Evolutionary conservation across 306 rosid species (phyloP).

Genomic region (Coriaria nepalensis): DNA sequence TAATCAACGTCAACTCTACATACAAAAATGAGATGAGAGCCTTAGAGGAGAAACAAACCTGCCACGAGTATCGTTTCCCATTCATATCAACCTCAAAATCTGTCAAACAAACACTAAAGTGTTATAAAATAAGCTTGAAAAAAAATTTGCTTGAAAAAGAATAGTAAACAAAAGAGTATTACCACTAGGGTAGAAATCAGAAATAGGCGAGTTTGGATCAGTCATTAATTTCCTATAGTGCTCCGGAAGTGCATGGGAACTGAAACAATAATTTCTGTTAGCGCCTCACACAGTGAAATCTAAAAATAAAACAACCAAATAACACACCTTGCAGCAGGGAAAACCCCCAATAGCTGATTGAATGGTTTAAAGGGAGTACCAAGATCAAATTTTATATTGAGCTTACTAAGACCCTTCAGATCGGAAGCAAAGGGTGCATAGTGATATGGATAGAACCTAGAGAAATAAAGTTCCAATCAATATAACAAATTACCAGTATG

Average conservation of each 20-base stretch:
- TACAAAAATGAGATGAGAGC: conserved; percentile 1
- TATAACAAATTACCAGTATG: not conserved
- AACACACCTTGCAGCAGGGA: conserved; percentile 89
- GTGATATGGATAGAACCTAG: conserved; percentile 98
- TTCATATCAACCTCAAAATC: conserved; percentile 99
- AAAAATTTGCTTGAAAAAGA: not conserved
- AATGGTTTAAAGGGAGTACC: conserved; percentile 93
- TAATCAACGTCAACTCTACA: not conserved
- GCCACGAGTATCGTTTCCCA: conserved; percentile 95
- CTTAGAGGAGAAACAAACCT: conserved; percentile 35
- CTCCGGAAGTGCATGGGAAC: conserved; percentile 91
- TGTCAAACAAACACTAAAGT: conserved; percentile 24
- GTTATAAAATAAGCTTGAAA: conserved; percentile 1
- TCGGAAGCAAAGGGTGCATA: conserved; percentile 99
- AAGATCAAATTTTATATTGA: conserved; percentile 47
- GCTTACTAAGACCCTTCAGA: conserved; percentile 61
- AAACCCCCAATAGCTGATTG: conserved; percentile 93
- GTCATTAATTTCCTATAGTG: conserved; percentile 77
- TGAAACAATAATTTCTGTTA: conserved; percentile 26
- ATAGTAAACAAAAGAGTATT: conserved; percentile 14
- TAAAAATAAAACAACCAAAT: conserved; percentile 1
- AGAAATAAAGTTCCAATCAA: conserved; percentile 3
- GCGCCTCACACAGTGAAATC: not conserved
- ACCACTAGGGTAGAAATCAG: conserved; percentile 89
- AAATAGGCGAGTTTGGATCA: conserved; percentile 66